Percentiles rank a stretch among this genome's conserved stretches.
These are phyloP conservation scores for Madurella mycetomatis DNA, from an alignment of 2,329 filamentous ascomycete genomes.

Conservation along the genomic window DNA sequence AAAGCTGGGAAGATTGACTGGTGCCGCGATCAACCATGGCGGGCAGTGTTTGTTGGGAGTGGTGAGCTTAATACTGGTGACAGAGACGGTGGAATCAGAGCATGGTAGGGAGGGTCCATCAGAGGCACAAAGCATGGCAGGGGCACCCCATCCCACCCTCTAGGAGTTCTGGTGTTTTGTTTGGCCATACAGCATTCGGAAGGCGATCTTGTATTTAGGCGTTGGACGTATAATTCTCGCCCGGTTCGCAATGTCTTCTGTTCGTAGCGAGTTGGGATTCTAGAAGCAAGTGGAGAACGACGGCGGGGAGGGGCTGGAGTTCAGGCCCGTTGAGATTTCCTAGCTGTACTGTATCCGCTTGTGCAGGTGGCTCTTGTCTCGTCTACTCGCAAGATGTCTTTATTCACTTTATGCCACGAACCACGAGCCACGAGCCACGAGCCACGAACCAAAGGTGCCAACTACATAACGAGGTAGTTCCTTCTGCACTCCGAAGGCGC, in stretches of 20 bases:
- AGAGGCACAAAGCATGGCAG: not conserved
- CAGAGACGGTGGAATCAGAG: not conserved
- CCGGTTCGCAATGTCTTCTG: not conserved
- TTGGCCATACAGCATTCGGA: constrained; percentile 16
- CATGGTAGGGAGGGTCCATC: not conserved
- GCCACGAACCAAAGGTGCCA: too few relatives aligned
- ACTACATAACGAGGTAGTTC: too few relatives aligned
- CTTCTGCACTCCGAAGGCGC: too few relatives aligned
- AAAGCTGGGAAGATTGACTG: constrained; percentile 90
- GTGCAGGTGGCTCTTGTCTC: too few relatives aligned
- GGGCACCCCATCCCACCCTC: not conserved
- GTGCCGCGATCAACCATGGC: not conserved
- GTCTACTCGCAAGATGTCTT: not conserved
- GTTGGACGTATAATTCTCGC: constrained; percentile 4
- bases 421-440: too few relatives aligned
- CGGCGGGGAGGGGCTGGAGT: constrained; percentile 5
- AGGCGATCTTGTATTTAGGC: constrained; percentile 10
- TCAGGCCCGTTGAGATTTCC: not conserved
- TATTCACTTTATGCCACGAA: not conserved
- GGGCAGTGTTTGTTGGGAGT: too few relatives aligned
- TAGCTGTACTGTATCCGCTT: not conserved
- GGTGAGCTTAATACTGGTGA: constrained; percentile 5
- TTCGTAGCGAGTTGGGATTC: not conserved
- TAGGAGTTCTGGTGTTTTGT: constrained; percentile 18
- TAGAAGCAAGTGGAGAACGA: not conserved